A percentile compares a stretch with the other conserved stretches of the same genome.
Conservation (phyloP, 2,329 filamentous ascomycete genomes). For the Nemania sp. region DNA sequence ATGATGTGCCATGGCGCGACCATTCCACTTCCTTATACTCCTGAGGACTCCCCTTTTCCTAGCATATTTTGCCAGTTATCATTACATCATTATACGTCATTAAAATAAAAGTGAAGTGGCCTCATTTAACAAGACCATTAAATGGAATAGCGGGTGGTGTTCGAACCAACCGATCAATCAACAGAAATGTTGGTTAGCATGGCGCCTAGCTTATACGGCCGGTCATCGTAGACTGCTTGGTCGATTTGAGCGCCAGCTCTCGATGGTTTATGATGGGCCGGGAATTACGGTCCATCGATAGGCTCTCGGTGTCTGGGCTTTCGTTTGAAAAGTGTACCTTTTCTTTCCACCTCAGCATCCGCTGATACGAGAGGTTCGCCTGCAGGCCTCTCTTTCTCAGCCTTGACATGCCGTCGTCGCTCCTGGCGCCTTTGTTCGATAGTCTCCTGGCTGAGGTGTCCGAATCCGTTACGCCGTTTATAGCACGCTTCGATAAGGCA, state of each 20-base stretch:
- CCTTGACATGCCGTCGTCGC: conserved; percentile 66
- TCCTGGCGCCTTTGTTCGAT: conserved; percentile 82
- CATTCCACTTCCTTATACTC: neutral
- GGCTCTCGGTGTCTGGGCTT: conserved; percentile 50
- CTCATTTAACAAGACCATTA: neutral
- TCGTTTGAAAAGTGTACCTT: conserved; percentile 61
- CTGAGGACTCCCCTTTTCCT: conserved; percentile 12
- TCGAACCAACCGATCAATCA: neutral
- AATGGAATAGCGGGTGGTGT: neutral
- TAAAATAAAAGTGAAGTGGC: neutral
- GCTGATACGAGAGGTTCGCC: conserved; percentile 51
- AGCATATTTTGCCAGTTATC: conserved; percentile 24
- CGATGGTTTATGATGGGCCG: neutral
- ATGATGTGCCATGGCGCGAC: conserved; percentile 5
- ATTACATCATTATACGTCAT: conserved; percentile 34
- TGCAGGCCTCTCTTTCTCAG: conserved; percentile 56
- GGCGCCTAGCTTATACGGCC: neutral
- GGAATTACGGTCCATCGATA: conserved; percentile 40
- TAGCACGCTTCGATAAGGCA: conserved; percentile 85
- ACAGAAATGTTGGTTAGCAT: neutral
- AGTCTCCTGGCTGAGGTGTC: conserved; percentile 81
- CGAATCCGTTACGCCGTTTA: conserved; percentile 81
- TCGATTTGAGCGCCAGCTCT: neutral
- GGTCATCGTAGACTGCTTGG: neutral
- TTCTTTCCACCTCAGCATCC: conserved; percentile 54